phyloP scores from a whole-genome alignment of 2,329 filamentous ascomycete species.

The Colletotrichum lindemuthianum region DNA sequence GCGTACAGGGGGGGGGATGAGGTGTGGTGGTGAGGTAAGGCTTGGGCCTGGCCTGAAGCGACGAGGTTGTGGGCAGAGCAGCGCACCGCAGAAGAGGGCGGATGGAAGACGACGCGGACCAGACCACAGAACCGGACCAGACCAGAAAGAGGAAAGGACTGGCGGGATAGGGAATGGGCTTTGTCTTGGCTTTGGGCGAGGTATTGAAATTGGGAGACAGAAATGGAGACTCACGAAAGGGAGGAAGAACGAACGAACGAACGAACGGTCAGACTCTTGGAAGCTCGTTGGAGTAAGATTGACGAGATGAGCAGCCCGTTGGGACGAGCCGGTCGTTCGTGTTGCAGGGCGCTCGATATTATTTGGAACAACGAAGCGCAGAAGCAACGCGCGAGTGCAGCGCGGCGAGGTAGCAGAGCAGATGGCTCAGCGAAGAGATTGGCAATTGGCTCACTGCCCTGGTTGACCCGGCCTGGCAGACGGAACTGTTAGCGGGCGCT shows the following conservation, averaged over 20 bases:
- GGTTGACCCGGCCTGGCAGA: slow-evolving; percentile 15
- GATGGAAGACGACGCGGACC: not conserved
- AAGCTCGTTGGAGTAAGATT: slow-evolving; percentile 37
- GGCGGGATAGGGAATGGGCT: slow-evolving; percentile 30
- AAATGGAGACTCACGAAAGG: too few species aligned
- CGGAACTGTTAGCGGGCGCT: not conserved
- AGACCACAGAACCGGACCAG: slow-evolving; percentile 9
- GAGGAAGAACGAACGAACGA: slow-evolving; percentile 20
- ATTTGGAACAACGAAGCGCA: slow-evolving; percentile 32
- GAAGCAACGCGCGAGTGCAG: not conserved
- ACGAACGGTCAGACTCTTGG: slow-evolving; percentile 29
- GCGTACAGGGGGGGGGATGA: slow-evolving; percentile 25
- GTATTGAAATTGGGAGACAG: not conserved
- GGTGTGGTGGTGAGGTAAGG: slow-evolving; percentile 24
- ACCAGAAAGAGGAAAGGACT: slow-evolving; percentile 30
- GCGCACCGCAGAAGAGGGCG: not conserved
- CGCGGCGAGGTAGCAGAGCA: slow-evolving; percentile 20
- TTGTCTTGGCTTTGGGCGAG: slow-evolving; percentile 32
- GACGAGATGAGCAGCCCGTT: slow-evolving; percentile 39
- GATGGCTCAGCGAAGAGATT: slow-evolving; percentile 4
- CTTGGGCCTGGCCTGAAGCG: slow-evolving; percentile 30
- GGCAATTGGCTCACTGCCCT: slow-evolving; percentile 12
- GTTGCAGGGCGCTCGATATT: slow-evolving; percentile 28
- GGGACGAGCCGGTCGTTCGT: slow-evolving; percentile 33
- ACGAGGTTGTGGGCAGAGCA: slow-evolving; percentile 21